These are phyloP conservation scores for Paramecium tetraurelia DNA, from an alignment of 73 alveolate species.

Conservation along the genomic window DNA sequence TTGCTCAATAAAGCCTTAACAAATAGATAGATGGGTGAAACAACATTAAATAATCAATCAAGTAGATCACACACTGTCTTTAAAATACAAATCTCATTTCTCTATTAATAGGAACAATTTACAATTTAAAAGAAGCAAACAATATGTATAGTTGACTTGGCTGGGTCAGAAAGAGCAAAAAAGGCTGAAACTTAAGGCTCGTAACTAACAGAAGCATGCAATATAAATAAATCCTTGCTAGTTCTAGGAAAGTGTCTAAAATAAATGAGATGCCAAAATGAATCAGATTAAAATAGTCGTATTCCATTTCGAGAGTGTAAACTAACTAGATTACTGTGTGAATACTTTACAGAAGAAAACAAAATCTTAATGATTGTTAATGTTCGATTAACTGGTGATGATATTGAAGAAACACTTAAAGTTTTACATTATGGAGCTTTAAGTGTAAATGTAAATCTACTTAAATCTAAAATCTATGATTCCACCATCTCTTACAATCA, in stretches of 20 bases:
- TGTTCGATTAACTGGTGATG: conserved; percentile 72
- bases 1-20: conserved; percentile 67
- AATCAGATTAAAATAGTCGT: conserved; percentile 49
- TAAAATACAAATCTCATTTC: conserved; percentile 64
- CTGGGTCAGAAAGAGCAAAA: conserved; percentile 72
- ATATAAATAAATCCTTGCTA: conserved; percentile 72
- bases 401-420: conserved; percentile 72
- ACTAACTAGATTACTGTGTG: conserved; percentile 76
- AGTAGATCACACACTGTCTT: conserved; percentile 78
- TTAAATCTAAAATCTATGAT: background rate
- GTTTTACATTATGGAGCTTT: conserved; percentile 73
- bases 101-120: conserved; percentile 74
- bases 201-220: conserved; percentile 76
- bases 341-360: conserved; percentile 76
- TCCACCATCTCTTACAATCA: background rate
- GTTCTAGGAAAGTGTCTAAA: conserved; percentile 77
- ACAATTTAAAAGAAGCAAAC: background rate
- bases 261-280: conserved; percentile 62
- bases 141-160: background rate
- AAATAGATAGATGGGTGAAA: conserved; percentile 69
- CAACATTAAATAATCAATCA: conserved; percentile 69
- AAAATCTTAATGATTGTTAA: conserved; percentile 74
- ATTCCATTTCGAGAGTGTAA: conserved; percentile 77
- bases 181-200: conserved; percentile 74
- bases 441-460: background rate